These are phyloP conservation scores for Wickerhamiella bombiphila DNA, from an alignment of 805 yeast species.

Conservation along the genomic window DNA sequence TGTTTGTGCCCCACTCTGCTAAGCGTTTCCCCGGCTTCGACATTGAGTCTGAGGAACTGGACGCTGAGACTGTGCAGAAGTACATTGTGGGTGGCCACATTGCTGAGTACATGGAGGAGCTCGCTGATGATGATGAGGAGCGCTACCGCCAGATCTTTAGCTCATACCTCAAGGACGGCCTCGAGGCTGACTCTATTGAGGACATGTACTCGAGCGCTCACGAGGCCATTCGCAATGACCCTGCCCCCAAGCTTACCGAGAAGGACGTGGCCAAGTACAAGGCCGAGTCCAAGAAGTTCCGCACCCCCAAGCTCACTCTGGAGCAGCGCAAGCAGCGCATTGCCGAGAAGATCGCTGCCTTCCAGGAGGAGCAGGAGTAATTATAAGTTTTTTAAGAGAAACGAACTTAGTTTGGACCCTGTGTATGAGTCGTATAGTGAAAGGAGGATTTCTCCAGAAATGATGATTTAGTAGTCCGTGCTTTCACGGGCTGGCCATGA, in stretches of 20 bases:
- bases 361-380: constrained; percentile 21
- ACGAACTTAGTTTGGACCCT: too few species aligned
- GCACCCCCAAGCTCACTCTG: constrained; percentile 70
- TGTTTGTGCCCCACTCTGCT: constrained; percentile 97
- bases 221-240: constrained; percentile 92
- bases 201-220: constrained; percentile 92
- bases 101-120: constrained; percentile 99
- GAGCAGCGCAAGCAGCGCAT: constrained; percentile 84
- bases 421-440: neutral
- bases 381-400: too few species aligned
- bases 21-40: constrained; percentile 99
- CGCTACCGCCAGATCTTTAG: constrained; percentile 93
- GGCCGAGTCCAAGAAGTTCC: constrained; percentile 90
- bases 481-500: too few species aligned
- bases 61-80: constrained; percentile 92
- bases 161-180: constrained; percentile 90
- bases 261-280: constrained; percentile 97
- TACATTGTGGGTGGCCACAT: constrained; percentile 99
- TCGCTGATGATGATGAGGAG: constrained; percentile 99
- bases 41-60: constrained; percentile 95
- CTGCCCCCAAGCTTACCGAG: constrained; percentile 75
- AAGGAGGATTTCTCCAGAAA: constrained; percentile 3
- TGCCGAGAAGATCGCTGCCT: constrained; percentile 87
- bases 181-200: constrained; percentile 94
- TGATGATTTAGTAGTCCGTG: neutral